Conservation (phyloP, 495 filamentous ascomycete species). For the Neurospora sp. region DNA sequence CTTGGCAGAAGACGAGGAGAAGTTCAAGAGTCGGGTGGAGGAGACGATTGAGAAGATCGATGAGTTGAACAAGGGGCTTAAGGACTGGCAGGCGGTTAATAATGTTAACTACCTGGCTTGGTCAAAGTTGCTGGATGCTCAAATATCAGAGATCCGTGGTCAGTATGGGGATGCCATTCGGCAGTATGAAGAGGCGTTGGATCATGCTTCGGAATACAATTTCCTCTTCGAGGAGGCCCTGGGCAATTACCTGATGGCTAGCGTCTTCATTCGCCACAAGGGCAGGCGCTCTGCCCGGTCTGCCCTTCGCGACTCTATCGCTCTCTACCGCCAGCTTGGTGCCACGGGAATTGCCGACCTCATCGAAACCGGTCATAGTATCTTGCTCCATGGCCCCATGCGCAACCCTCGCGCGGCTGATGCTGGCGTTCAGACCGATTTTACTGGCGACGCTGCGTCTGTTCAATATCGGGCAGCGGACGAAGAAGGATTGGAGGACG, state of each 20-base stretch:
- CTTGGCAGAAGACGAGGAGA: slow-evolving; percentile 27
- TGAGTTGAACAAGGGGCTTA: slow-evolving; percentile 46
- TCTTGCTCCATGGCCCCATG: slow-evolving; percentile 57
- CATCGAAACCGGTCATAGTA: slow-evolving; percentile 60
- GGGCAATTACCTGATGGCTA: slow-evolving; percentile 65
- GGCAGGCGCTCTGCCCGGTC: slow-evolving; percentile 64
- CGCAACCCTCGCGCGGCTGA: slow-evolving; percentile 53
- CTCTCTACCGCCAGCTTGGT: slow-evolving; percentile 62
- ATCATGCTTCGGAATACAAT: slow-evolving; percentile 69
- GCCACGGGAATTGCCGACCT: slow-evolving; percentile 64
- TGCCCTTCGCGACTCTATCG: slow-evolving; percentile 60
- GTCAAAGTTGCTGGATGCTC: slow-evolving; percentile 64
- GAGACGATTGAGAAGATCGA: slow-evolving; percentile 47
- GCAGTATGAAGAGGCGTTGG: slow-evolving; percentile 65
- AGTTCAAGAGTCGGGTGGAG: slow-evolving; percentile 44
- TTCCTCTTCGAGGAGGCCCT: slow-evolving; percentile 75
- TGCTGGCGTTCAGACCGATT: slow-evolving; percentile 64
- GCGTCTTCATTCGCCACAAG: slow-evolving; percentile 60
- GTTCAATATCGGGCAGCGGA: slow-evolving; percentile 42
- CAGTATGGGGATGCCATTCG: slow-evolving; percentile 52
- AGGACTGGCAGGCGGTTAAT: slow-evolving; percentile 55
- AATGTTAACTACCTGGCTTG: slow-evolving; percentile 74
- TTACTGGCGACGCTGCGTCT: slow-evolving; percentile 48
- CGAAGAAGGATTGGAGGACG: slow-evolving; percentile 50
- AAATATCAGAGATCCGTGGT: slow-evolving; percentile 54